Conservation (phyloP, 2,329 filamentous ascomycete species). For the Pezicula radicicola region DNA sequence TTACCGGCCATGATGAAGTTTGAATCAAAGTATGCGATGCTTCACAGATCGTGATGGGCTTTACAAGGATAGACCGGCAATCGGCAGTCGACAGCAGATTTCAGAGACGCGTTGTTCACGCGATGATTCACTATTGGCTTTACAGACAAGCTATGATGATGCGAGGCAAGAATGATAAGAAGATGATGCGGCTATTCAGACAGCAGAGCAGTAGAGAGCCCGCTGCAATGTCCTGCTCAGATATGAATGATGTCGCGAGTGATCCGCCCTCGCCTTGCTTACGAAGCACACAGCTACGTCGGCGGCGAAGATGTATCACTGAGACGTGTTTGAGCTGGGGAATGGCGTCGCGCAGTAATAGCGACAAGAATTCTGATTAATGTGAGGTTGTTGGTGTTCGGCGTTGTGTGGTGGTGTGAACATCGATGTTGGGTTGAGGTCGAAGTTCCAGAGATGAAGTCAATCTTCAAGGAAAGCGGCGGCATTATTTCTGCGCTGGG, state of each 20-base stretch:
- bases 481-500: background rate
- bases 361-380: slow-evolving; percentile 1
- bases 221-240: slow-evolving; percentile 1
- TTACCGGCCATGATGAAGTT: slow-evolving; percentile 55
- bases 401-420: background rate
- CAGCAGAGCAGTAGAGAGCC: background rate
- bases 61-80: slow-evolving; percentile 21
- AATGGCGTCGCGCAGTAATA: background rate
- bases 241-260: background rate
- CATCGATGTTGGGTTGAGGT: slow-evolving; percentile 5
- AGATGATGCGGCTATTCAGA: slow-evolving; percentile 20
- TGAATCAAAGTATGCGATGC: slow-evolving; percentile 14
- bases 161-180: slow-evolving; percentile 13
- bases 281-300: no score
- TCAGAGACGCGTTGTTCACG: slow-evolving; percentile 29
- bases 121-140: slow-evolving; percentile 25
- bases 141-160: slow-evolving; percentile 27
- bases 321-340: no score
- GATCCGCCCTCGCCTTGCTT: no score
- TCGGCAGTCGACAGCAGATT: slow-evolving; percentile 15
- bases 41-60: slow-evolving; percentile 20
- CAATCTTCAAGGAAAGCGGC: slow-evolving; percentile 7
- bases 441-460: background rate
- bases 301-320: no score
- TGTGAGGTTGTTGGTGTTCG: slow-evolving; percentile 3